Evolutionary conservation across 768 basidiomycete species (phyloP).

Genomic region (Phlegmacium glaucopus): DNA sequence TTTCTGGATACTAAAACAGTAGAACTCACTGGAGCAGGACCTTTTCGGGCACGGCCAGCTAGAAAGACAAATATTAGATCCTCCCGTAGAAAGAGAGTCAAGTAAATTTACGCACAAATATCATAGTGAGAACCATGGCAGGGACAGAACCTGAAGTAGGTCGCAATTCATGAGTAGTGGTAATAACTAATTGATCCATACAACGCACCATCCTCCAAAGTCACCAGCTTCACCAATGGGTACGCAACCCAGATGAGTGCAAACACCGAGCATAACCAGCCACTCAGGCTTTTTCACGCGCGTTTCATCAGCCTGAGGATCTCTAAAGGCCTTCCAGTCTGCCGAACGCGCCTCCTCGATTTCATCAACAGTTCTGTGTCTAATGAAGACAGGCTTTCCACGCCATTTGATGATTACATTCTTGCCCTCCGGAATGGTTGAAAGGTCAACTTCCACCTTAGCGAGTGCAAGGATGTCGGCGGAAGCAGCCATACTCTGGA

Average conservation of each 20-base stretch:
- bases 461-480: constrained; percentile 97
- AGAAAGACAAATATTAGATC: constrained; percentile 8
- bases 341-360: constrained; percentile 86
- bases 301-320: constrained; percentile 87
- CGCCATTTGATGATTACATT: constrained; percentile 99
- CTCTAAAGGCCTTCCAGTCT: constrained; percentile 86
- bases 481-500: constrained; percentile 94
- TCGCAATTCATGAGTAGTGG: neutral
- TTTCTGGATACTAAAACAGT: neutral
- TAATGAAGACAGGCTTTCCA: constrained; percentile 99
- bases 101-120: constrained; percentile 62
- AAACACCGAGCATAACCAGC: constrained; percentile 89
- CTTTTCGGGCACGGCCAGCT: constrained; percentile 95
- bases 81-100: neutral
- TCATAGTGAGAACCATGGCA: constrained; percentile 99
- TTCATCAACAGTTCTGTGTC: constrained; percentile 89
- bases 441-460: constrained; percentile 94
- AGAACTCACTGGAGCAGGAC: constrained; percentile 85
- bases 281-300: constrained; percentile 95
- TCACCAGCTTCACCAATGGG: constrained; percentile 98
- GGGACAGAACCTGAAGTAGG: constrained; percentile 76
- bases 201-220: constrained; percentile 91
- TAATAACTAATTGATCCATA: neutral
- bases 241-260: constrained; percentile 98
- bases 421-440: constrained; percentile 92